phyloP scores from a whole-genome alignment of 2,329 filamentous ascomycete species.

The Pseudocercospora macadamiae region DNA sequence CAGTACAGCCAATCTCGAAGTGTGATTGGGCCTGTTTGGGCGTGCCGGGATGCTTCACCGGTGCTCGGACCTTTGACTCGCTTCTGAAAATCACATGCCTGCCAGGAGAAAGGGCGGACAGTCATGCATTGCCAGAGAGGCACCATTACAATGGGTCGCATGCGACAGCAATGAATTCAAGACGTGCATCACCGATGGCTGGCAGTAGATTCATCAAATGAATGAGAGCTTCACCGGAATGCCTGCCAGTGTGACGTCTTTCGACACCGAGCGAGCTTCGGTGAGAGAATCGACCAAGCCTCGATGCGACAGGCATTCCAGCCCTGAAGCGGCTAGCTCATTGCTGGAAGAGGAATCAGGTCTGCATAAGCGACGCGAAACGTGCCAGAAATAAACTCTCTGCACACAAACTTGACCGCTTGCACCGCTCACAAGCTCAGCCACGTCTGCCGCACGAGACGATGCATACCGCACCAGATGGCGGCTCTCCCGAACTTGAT shows the following conservation, averaged over 20 bases:
- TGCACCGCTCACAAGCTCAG: conserved; percentile 18
- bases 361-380: conserved; percentile 3
- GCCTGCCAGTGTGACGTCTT: conserved; percentile 3
- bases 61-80: conserved; percentile 18
- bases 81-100: neutral
- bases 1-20: conserved; percentile 11
- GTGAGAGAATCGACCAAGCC: conserved; percentile 9
- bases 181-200: conserved; percentile 8
- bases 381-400: conserved; percentile 17
- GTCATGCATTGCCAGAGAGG: neutral
- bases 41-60: conserved; percentile 14
- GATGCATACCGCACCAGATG: conserved; percentile 19
- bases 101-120: neutral
- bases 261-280: conserved; percentile 4
- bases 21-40: conserved; percentile 11
- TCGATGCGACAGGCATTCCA: neutral
- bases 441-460: conserved; percentile 23
- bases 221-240: conserved; percentile 9
- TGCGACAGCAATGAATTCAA: neutral
- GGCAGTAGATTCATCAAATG: conserved; percentile 6
- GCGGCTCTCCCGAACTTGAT: conserved; percentile 21
- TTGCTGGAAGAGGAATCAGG: neutral
- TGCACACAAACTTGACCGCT: conserved; percentile 14
- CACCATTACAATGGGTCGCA: neutral
- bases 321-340: neutral